phyloP scores from a whole-genome alignment of 1,284 basidiomycete species.

The Fomitopsis palustris region DNA sequence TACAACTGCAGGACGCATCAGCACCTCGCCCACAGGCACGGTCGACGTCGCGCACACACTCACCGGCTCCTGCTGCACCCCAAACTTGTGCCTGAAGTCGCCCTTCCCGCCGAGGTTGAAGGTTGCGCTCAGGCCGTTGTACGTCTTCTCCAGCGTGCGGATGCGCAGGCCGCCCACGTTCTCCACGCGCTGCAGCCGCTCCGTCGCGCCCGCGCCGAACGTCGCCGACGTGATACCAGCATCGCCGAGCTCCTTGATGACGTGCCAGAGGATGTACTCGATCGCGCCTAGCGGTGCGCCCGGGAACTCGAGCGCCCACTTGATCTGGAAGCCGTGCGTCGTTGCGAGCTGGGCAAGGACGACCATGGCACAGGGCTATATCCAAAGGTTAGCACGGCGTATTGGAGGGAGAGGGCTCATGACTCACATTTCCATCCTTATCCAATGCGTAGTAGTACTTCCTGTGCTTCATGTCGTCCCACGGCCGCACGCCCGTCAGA shows the following conservation, averaged over 20 bases:
- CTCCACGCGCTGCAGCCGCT: slow-evolving; percentile 31
- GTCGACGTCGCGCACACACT: too few species aligned
- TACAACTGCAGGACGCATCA: slow-evolving; percentile 19
- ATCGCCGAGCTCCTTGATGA: slow-evolving; percentile 41
- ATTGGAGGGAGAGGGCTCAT: too few species aligned
- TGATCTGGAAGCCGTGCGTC: slow-evolving; percentile 51
- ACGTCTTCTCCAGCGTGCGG: slow-evolving; percentile 43
- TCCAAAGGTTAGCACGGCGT: too few species aligned
- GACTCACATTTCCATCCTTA: slow-evolving; percentile 34
- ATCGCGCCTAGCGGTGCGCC: slow-evolving; percentile 46
- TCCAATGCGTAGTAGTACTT: slow-evolving; percentile 51
- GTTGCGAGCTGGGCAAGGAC: slow-evolving; percentile 51
- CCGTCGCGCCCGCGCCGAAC: slow-evolving; percentile 43
- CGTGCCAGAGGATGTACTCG: slow-evolving; percentile 44
- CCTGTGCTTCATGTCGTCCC: slow-evolving; percentile 48
- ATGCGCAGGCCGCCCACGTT: slow-evolving; percentile 35
- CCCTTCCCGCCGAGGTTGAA: slow-evolving; percentile 41
- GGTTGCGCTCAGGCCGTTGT: slow-evolving; percentile 39
- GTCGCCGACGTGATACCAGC: slow-evolving; percentile 42
- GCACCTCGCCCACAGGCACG: slow-evolving; percentile 8
- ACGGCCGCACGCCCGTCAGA: slow-evolving; percentile 50
- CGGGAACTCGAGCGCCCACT: slow-evolving; percentile 58
- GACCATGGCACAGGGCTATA: slow-evolving; percentile 40
- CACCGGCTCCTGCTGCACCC: slow-evolving; percentile 34
- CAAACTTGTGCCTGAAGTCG: slow-evolving; percentile 43